Conservation (phyloP, 31 red algal genomes). For the Endocladia muricata region DNA sequence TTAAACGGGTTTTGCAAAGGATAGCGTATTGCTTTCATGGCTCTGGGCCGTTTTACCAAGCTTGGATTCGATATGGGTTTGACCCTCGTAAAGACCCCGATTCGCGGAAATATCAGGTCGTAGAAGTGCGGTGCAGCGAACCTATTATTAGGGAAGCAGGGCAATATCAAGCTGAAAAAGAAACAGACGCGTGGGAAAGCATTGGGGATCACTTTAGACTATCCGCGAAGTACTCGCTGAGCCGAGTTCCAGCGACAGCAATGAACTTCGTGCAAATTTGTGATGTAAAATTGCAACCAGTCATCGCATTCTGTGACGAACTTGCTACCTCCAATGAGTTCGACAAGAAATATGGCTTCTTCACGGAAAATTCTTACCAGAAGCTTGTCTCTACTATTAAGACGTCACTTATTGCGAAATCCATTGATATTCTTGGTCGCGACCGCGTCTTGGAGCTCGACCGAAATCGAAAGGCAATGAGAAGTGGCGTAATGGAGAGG, state of each 20-base stretch:
- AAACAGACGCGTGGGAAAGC: neutral
- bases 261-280: conserved; percentile 64
- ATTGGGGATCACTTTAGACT: conserved; percentile 16
- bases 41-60: conserved; percentile 54
- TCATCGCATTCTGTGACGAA: conserved; percentile 5
- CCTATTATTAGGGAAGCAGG: conserved; percentile 17
- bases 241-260: conserved; percentile 15
- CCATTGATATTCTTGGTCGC: conserved; percentile 7
- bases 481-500: neutral
- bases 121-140: conserved; percentile 36
- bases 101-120: conserved; percentile 41
- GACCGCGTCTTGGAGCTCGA: neutral
- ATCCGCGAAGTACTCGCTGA: conserved; percentile 20
- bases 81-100: conserved; percentile 39
- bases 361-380: conserved; percentile 20
- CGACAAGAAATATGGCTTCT: conserved; percentile 51
- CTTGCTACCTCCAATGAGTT: neutral
- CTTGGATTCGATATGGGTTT: conserved; percentile 64
- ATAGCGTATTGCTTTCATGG: conserved; percentile 59
- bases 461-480: neutral
- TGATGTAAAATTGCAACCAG: conserved; percentile 27
- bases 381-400: neutral
- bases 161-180: conserved; percentile 1
- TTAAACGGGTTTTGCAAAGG: conserved; percentile 37
- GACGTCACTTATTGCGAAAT: conserved; percentile 7